Evolutionary conservation across 148 eudicot genomes (phyloP).

Genomic region (Oxyria digyna): DNA sequence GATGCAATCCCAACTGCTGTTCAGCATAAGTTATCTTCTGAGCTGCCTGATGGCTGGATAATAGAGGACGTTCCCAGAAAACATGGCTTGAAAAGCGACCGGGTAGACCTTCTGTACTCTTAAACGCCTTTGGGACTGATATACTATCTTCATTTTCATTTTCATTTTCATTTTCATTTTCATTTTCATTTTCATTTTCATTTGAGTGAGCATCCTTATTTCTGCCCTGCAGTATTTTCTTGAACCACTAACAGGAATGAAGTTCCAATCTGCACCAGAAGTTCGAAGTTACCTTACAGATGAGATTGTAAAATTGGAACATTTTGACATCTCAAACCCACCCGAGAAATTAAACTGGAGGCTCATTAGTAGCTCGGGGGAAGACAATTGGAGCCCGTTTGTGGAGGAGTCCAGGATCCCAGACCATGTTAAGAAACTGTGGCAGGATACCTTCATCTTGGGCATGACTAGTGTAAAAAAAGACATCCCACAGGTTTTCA

Average conservation of each 20-base stretch:
- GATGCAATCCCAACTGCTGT: constrained; percentile 1
- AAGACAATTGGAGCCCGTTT: not conserved
- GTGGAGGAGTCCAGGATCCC: not conserved
- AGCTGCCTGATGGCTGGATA: constrained; percentile 8
- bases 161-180: not conserved
- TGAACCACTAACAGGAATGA: constrained; percentile 3
- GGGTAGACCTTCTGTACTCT: not conserved
- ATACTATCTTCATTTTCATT: not conserved
- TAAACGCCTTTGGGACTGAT: not conserved
- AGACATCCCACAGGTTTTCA: not conserved
- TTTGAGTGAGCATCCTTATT: not conserved
- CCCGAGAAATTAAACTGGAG: not conserved
- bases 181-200: not conserved
- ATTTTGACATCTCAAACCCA: constrained; percentile 1
- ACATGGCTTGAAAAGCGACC: constrained; percentile 1
- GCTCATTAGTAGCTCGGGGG: not conserved
- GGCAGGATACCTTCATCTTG: constrained; percentile 4
- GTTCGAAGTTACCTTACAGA: constrained; percentile 1
- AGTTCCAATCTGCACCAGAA: not conserved
- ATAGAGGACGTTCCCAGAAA: constrained; percentile 1
- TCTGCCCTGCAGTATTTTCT: not conserved
- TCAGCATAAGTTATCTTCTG: not conserved
- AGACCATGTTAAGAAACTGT: constrained; percentile 1
- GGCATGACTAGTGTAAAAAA: not conserved
- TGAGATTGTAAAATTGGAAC: not conserved